These are phyloP conservation scores for Stramenopiles sp. DNA, from an alignment of 352 stramenopile species.

Conservation along the genomic window DNA sequence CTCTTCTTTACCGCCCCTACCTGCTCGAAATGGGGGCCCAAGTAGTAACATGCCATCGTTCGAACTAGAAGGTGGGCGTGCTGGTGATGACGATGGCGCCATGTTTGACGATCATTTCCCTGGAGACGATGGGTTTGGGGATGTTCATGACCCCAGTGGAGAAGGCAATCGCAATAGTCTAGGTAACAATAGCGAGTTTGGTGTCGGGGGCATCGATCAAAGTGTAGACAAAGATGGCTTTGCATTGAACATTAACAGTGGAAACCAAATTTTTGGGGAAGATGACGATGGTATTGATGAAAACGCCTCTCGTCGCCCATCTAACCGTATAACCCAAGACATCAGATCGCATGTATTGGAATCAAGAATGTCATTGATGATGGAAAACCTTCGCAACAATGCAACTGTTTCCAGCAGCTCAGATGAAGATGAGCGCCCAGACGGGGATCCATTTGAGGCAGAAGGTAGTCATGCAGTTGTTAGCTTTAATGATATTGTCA, in stretches of 20 bases:
- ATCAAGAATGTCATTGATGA: neutral
- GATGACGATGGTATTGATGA: slow-evolving; percentile 1
- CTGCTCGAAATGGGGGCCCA: neutral
- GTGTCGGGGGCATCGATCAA: neutral
- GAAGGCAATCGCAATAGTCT: neutral
- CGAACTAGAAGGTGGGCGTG: neutral
- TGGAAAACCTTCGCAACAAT: neutral
- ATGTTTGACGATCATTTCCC: neutral
- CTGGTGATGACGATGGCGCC: neutral
- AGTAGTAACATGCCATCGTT: neutral
- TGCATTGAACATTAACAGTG: neutral
- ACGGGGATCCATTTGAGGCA: neutral
- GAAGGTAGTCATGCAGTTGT: neutral
- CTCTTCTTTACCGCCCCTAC: neutral
- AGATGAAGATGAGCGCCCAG: neutral
- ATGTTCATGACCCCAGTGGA: neutral
- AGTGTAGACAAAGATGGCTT: neutral
- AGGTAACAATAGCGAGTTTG: neutral
- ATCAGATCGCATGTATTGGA: slow-evolving; percentile 5
- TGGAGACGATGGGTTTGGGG: neutral
- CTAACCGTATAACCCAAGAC: neutral
- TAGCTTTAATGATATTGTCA: neutral
- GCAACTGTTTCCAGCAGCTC: neutral
- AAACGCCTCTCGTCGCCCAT: neutral
- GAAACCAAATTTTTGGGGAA: neutral